phyloP scores from a whole-genome alignment of 1,284 basidiomycete species.

The Marasmius sp. region DNA sequence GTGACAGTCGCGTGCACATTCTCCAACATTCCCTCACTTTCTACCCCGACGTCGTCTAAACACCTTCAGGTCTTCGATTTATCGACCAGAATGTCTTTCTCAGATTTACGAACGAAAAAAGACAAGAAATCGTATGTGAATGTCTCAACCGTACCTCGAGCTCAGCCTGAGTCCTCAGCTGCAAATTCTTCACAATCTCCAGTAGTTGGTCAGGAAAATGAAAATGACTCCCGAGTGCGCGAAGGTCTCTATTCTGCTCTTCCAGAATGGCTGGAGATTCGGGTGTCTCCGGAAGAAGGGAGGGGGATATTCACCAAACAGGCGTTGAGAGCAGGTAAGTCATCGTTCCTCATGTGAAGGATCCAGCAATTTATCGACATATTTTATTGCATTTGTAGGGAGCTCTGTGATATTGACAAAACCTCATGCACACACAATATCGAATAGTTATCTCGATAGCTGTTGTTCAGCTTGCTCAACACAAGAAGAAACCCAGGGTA shows the following conservation, averaged over 20 bases:
- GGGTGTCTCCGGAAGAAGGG: constrained; percentile 28
- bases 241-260: constrained; percentile 13
- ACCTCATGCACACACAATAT: constrained; percentile 68
- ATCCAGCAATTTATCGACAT: background rate
- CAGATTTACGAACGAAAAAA: background rate
- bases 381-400: constrained; percentile 42
- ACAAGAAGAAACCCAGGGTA: constrained; percentile 25
- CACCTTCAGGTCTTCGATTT: too few relatives aligned
- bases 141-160: constrained; percentile 1
- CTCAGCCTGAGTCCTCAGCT: background rate
- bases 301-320: constrained; percentile 40
- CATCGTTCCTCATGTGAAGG: background rate
- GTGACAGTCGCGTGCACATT: too few relatives aligned
- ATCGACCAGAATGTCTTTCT: background rate
- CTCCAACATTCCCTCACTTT: too few relatives aligned
- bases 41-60: too few relatives aligned
- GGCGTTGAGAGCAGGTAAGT: constrained; percentile 17
- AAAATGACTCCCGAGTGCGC: background rate
- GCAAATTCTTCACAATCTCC: background rate
- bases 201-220: background rate
- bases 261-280: constrained; percentile 31
- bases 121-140: constrained; percentile 21
- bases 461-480: constrained; percentile 73
- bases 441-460: constrained; percentile 55
- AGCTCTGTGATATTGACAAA: constrained; percentile 51